Evolutionary conservation across 176 grass and related monocot genomes (phyloP).

Genomic region (Oryza nivara): DNA sequence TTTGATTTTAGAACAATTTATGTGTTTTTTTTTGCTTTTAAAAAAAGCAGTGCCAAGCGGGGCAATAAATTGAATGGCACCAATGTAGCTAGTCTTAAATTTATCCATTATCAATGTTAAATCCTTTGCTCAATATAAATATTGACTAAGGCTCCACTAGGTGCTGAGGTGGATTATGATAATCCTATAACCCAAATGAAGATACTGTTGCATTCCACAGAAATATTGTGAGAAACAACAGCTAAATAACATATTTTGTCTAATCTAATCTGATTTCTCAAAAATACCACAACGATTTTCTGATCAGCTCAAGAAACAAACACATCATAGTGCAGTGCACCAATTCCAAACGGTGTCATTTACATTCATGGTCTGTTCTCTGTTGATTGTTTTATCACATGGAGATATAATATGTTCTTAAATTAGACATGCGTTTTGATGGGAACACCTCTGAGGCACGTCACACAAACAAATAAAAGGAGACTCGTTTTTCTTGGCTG

Average conservation of each 20-base stretch:
- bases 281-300: too few relatives aligned
- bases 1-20: not conserved
- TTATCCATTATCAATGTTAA: not conserved
- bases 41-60: not conserved
- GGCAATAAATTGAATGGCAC: conserved; percentile 6
- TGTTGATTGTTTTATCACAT: not conserved
- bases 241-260: too few relatives aligned
- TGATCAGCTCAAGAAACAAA: too few relatives aligned
- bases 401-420: not conserved
- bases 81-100: not conserved
- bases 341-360: too few relatives aligned
- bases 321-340: too few relatives aligned
- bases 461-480: not conserved
- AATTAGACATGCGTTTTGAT: not conserved
- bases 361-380: not conserved
- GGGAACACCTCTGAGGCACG: too few relatives aligned
- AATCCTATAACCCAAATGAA: too few relatives aligned
- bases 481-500: not conserved
- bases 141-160: not conserved
- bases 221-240: too few relatives aligned
- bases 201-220: too few relatives aligned
- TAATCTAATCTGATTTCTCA: too few relatives aligned
- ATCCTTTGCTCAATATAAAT: not conserved
- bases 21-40: not conserved
- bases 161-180: not conserved